Conservation (phyloP, 2,329 filamentous ascomycete species). For the Calonectria naviculata region DNA sequence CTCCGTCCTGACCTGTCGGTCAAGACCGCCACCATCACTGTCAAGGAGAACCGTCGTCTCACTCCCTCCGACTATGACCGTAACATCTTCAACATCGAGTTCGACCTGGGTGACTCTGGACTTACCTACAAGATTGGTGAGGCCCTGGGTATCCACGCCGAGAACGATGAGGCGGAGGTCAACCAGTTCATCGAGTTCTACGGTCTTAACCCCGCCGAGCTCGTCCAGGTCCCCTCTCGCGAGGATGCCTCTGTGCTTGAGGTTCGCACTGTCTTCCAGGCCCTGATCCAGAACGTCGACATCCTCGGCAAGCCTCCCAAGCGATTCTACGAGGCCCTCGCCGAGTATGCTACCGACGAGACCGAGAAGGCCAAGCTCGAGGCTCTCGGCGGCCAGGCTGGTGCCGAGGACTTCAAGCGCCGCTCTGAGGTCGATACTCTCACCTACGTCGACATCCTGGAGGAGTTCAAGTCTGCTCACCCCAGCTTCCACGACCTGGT, state of each 20-base stretch:
- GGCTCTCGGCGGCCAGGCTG: slow-evolving; percentile 80
- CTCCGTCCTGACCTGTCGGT: slow-evolving; percentile 88
- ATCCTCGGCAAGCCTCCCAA: slow-evolving; percentile 98
- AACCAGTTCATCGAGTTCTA: slow-evolving; percentile 91
- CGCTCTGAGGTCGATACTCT: slow-evolving; percentile 90
- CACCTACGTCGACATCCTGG: slow-evolving; percentile 90
- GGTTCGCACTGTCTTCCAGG: slow-evolving; percentile 92
- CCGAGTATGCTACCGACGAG: slow-evolving; percentile 86
- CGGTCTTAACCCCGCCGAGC: slow-evolving; percentile 81
- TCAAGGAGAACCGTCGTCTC: slow-evolving; percentile 95
- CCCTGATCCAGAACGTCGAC: slow-evolving; percentile 91
- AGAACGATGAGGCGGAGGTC: slow-evolving; percentile 86
- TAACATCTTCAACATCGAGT: slow-evolving; percentile 99
- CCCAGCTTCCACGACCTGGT: slow-evolving; percentile 90
- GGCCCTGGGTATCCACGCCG: slow-evolving; percentile 93
- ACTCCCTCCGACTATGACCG: slow-evolving; percentile 92
- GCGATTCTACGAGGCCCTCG: slow-evolving; percentile 94
- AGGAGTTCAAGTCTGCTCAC: slow-evolving; percentile 90
- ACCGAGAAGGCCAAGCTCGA: slow-evolving; percentile 84
- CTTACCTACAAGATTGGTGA: slow-evolving; percentile 98
- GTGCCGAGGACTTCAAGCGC: slow-evolving; percentile 90
- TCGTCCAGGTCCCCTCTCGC: slow-evolving; percentile 92
- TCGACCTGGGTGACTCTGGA: slow-evolving; percentile 90
- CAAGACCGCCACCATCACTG: slow-evolving; percentile 87
- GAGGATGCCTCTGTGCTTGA: slow-evolving; percentile 81